These are phyloP conservation scores for Perkinsela sp. DNA, from an alignment of 208 protist genomes.

Conservation along the genomic window DNA sequence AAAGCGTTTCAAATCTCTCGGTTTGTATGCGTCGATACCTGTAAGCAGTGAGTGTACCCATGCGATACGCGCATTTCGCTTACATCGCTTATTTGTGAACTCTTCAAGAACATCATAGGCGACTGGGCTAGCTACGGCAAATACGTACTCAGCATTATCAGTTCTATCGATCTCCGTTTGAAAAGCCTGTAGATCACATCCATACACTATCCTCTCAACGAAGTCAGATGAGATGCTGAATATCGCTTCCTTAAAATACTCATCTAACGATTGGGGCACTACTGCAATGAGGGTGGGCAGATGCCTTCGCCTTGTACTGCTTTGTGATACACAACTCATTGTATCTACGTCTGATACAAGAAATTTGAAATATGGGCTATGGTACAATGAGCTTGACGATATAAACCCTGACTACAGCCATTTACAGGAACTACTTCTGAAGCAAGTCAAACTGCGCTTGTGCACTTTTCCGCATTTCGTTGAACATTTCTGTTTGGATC, in stretches of 20 bases:
- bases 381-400: background rate
- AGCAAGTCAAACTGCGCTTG: background rate
- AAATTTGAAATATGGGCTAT: background rate
- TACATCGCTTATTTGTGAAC: background rate
- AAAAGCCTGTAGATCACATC: background rate
- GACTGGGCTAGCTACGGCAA: background rate
- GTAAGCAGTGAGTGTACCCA: conserved; percentile 36
- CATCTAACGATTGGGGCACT: background rate
- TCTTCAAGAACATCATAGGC: background rate
- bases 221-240: background rate
- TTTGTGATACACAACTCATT: no score
- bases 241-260: background rate
- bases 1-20: conserved; percentile 13
- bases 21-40: conserved; percentile 25
- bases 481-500: background rate
- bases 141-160: background rate
- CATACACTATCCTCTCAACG: background rate
- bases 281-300: background rate
- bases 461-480: background rate
- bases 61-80: background rate
- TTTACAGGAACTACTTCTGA: background rate
- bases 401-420: background rate
- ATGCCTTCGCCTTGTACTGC: no score
- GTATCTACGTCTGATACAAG: no score
- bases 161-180: background rate